A percentile compares a stretch with the other conserved stretches of the same genome.
These are phyloP conservation scores for Lantana camara DNA, from an alignment of 257 asterid species.

Conservation along the genomic window DNA sequence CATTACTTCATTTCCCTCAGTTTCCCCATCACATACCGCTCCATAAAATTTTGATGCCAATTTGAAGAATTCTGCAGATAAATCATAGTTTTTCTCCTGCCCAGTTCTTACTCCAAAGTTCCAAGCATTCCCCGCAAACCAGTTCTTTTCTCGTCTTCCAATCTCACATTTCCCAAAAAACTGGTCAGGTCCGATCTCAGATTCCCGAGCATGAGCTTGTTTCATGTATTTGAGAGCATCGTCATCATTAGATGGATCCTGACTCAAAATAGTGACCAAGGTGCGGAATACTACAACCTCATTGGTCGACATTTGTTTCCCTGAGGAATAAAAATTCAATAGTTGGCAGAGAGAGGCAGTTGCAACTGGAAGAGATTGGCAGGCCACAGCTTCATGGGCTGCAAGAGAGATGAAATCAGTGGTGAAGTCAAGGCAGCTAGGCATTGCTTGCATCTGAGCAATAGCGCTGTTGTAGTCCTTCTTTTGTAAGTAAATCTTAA, in stretches of 20 bases:
- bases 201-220: slow-evolving; percentile 59
- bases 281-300: slow-evolving; percentile 90
- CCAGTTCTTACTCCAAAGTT: slow-evolving; percentile 79
- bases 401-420: slow-evolving; percentile 86
- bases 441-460: slow-evolving; percentile 89
- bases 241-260: slow-evolving; percentile 55
- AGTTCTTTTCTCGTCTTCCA: slow-evolving; percentile 83
- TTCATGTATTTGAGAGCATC: slow-evolving; percentile 73
- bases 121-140: slow-evolving; percentile 91
- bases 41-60: slow-evolving; percentile 79
- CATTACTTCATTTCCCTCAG: slow-evolving; percentile 53
- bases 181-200: slow-evolving; percentile 64
- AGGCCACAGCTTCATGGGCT: slow-evolving; percentile 93
- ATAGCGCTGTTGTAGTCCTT: slow-evolving; percentile 62
- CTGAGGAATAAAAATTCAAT: slow-evolving; percentile 61
- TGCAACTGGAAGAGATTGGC: slow-evolving; percentile 73
- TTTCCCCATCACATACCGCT: slow-evolving; percentile 51
- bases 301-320: slow-evolving; percentile 66
- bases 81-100: slow-evolving; percentile 56
- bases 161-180: slow-evolving; percentile 83
- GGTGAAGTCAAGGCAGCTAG: slow-evolving; percentile 89
- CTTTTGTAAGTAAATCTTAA: slow-evolving; percentile 81
- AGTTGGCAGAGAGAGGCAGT: slow-evolving; percentile 74
- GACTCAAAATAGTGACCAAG: slow-evolving; percentile 63
- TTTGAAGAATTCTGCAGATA: slow-evolving; percentile 74